These are phyloP conservation scores for Ilex paraguariensis DNA, from an alignment of 305 asterid genomes.

Conservation along the genomic window DNA sequence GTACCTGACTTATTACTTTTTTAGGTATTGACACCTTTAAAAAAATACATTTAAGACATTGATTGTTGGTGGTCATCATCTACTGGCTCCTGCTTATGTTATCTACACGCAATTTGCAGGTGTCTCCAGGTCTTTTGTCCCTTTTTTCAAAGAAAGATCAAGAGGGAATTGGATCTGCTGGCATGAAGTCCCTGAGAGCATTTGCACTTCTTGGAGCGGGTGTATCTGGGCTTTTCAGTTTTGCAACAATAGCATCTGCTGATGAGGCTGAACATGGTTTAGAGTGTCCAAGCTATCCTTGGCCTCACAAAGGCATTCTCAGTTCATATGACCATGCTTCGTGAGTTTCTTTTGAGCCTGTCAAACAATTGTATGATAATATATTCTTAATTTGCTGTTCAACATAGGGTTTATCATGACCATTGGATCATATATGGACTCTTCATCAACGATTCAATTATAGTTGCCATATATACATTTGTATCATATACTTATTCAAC, in stretches of 20 bases:
- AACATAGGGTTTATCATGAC: no score
- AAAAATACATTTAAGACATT: no score
- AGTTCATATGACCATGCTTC: conserved; percentile 85
- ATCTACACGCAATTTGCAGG: conserved; percentile 26
- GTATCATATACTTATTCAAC: no score
- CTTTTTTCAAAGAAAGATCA: conserved; percentile 46
- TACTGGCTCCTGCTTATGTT: background rate
- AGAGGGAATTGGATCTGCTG: conserved; percentile 43
- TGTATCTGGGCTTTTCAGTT: conserved; percentile 67
- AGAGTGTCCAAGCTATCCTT: conserved; percentile 62
- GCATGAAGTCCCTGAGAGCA: conserved; percentile 55
- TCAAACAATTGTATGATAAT: no score
- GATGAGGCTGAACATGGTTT: conserved; percentile 93
- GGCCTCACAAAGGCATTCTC: conserved; percentile 87
- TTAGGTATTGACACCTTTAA: no score
- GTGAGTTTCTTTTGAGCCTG: conserved; percentile 37
- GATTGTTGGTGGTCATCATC: no score
- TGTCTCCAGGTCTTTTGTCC: conserved; percentile 41
- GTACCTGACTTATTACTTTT: no score
- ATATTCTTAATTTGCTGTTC: no score
- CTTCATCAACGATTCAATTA: no score
- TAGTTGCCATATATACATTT: no score
- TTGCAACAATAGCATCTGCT: conserved; percentile 62
- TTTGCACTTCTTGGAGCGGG: conserved; percentile 75
- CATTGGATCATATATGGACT: no score